These are phyloP conservation scores for Chalaropsis thielavioides DNA, from an alignment of 2,329 filamentous ascomycete genomes.

Conservation along the genomic window DNA sequence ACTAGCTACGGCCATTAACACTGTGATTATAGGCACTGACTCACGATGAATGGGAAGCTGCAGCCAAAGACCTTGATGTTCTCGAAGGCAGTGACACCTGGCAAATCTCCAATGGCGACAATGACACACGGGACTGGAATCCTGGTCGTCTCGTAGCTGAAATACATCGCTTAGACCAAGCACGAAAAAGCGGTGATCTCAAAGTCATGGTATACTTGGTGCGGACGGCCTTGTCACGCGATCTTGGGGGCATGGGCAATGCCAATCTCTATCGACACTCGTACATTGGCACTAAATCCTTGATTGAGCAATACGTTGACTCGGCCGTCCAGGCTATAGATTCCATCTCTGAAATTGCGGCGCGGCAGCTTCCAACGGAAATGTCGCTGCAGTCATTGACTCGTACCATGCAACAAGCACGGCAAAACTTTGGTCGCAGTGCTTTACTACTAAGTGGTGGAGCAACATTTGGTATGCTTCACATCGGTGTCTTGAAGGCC, in stretches of 20 bases:
- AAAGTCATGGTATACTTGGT: conserved; percentile 66
- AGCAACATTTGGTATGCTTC: conserved; percentile 82
- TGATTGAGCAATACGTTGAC: conserved; percentile 78
- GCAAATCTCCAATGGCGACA: conserved; percentile 42
- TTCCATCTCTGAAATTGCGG: conserved; percentile 49
- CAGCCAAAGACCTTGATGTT: conserved; percentile 61
- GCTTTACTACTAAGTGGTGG: conserved; percentile 73
- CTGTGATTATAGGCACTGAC: conserved; percentile 42
- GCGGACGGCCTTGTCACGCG: conserved; percentile 63
- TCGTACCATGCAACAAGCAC: conserved; percentile 54
- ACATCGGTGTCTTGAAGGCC: conserved; percentile 74
- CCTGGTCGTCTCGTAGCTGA: conserved; percentile 52
- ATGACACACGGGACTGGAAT: conserved; percentile 48
- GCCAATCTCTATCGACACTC: conserved; percentile 69
- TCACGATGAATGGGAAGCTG: conserved; percentile 57
- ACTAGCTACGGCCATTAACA: not conserved
- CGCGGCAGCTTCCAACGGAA: conserved; percentile 33
- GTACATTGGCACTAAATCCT: conserved; percentile 68
- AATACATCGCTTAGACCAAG: conserved; percentile 60
- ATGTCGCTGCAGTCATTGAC: conserved; percentile 46
- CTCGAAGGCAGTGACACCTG: conserved; percentile 69
- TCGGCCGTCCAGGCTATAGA: conserved; percentile 63
- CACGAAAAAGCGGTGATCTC: conserved; percentile 56
- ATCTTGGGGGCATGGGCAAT: conserved; percentile 76
- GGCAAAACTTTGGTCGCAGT: conserved; percentile 73